Evolutionary conservation across 2,329 filamentous ascomycete genomes (phyloP), one percentile per base, ranked within the genome.

Genomic region (Epichloe hybrida): DNA sequence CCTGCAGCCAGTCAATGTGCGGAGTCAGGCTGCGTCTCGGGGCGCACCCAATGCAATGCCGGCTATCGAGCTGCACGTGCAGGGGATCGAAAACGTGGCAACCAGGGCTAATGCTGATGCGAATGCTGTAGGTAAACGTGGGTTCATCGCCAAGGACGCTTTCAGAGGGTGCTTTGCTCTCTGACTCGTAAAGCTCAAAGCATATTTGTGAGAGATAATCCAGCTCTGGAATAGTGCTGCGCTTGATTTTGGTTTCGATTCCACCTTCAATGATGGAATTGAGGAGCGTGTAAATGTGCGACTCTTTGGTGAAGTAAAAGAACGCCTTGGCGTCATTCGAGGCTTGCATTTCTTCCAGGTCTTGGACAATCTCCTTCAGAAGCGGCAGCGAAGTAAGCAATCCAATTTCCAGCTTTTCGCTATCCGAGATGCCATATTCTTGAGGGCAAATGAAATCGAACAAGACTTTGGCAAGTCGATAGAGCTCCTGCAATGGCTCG

Each of bases 301-400:
- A 95, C 69, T 98, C 93, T 68, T 98, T 98, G 56, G 93, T 98
- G 68, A 98, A 98, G 71, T 98, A 98, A 69, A 97, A 88, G 73
- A 97, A 97, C 2, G 86, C 91, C 64, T 96, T 96, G 43, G 90
- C 89, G 57, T 94, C 87, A 49, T 91, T 84, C 0, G 88, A 94
- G 3, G 93, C 91, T 68, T 98, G 93, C 67, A 97, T 88, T 68
- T 97, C 90, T 70, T 98, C 94, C 2, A 98, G 76, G 61, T 98
- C 91, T 62, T 90, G 86, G 6, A 98, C 93, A 59, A 98, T 96
- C 69, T 98, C 93, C 66, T 94, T 94, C 44, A 98, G 79, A 15
- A 98, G 75, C 2, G 93, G 94, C 45, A 98, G 73, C 12, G 90
- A 96, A 0, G 93, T 98, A 58, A 98, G 72, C 1, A 98, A 78